A percentile compares a stretch with the other conserved stretches of the same genome.
phyloP scores from a whole-genome alignment of 2,329 filamentous ascomycete species.

The Neonectria magnoliae region DNA sequence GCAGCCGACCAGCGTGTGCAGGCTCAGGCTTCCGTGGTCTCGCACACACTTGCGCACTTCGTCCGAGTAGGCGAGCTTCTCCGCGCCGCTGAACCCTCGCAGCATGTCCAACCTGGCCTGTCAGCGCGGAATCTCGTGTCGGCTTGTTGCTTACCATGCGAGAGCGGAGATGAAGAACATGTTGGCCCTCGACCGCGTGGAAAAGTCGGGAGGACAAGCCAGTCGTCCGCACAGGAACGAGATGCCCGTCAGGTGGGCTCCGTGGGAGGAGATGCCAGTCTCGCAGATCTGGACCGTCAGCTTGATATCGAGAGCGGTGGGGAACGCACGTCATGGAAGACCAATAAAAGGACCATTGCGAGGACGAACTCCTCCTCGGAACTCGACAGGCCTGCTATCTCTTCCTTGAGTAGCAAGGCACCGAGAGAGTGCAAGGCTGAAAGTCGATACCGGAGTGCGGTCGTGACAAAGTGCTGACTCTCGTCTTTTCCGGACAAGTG shows the following conservation, averaged over 20 bases:
- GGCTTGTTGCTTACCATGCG: constrained; percentile 30
- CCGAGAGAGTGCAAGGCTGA: constrained; percentile 37
- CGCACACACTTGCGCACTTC: constrained; percentile 38
- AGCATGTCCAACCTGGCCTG: constrained; percentile 41
- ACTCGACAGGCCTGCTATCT: constrained; percentile 8
- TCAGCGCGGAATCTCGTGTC: neutral
- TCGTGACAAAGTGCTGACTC: constrained; percentile 18
- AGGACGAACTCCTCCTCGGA: constrained; percentile 40
- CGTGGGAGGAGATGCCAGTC: constrained; percentile 40
- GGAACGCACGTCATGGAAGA: constrained; percentile 39
- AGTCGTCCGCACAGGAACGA: constrained; percentile 42
- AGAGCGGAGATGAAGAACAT: constrained; percentile 41
- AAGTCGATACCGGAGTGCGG: constrained; percentile 36
- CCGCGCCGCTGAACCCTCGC: constrained; percentile 44
- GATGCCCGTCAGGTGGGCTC: constrained; percentile 42
- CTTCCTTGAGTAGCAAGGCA: constrained; percentile 31
- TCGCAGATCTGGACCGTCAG: constrained; percentile 37
- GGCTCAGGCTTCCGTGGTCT: constrained; percentile 34
- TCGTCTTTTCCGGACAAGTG: constrained; percentile 23
- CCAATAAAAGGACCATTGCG: constrained; percentile 39
- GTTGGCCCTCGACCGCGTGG: constrained; percentile 28
- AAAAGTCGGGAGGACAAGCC: constrained; percentile 21
- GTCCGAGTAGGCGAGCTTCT: constrained; percentile 42
- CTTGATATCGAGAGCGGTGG: accelerated
- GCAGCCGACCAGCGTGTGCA: constrained; percentile 43